Evolutionary conservation across 768 basidiomycete species (phyloP), one percentile per base, ranked within the genome.

Genomic region (Chalciporus chontae): DNA sequence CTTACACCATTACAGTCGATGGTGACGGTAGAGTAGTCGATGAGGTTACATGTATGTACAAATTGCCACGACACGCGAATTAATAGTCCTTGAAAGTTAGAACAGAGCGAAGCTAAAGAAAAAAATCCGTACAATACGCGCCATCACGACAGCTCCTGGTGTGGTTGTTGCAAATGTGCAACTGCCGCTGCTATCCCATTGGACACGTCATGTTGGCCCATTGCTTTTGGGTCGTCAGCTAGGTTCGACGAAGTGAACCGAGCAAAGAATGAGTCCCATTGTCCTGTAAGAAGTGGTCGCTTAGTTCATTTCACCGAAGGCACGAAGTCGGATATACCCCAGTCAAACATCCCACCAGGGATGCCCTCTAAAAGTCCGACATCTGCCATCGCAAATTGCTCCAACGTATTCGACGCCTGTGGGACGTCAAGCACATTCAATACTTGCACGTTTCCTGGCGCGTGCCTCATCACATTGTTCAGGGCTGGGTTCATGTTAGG

Each of bases 291-390:
- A 21, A 39, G 48, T 19, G 46, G 45, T 45, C 43, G n/a, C 31
- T 41, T 39, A 31, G 6, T 37, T 5, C 13, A 24, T 42, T 19
- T 38, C 23, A 13, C 19, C 44, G 37, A 34, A 44, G 45, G 38
- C 52, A 45, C 38, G 19, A 49, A 72, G 75, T 57, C 0, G 13
- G 47, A 73, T 77, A 56, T 59, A 89, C 88, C 80, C 87, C 87
- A 92, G 66, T 91, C 88, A 68, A 90, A 92, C 87, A 92, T 90
- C 17, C 80, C 77, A 4, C 83, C 84, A 38, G 90, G 90, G 45
- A 92, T 81, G 1, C 87, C 87, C 52, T 90, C 87, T 65, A 92
- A 70, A 48, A 87, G 78, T 15, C 79, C 84, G 51, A 70, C 78
- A 62, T 89, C 86, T 17, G 79, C 78, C 72, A 82, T 73, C 27